Evolutionary conservation across 306 rosid genomes (phyloP).

Genomic region (Amphicarpaea edgeworthii): DNA sequence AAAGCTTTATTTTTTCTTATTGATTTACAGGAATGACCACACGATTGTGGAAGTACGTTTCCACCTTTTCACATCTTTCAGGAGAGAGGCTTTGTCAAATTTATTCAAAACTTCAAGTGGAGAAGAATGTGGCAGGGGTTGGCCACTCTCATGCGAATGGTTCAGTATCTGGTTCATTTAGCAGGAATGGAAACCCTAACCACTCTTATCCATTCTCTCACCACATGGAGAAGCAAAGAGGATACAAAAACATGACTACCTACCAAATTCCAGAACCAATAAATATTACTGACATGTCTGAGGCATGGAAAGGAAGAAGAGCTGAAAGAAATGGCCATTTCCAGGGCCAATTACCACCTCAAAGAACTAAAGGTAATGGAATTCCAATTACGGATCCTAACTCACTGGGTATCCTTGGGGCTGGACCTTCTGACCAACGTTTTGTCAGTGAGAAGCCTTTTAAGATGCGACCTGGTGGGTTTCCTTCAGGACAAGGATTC

Average conservation of each 20-base stretch:
- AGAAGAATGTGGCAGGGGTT: conserved; percentile 62
- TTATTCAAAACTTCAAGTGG: conserved; percentile 83
- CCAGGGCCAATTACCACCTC: conserved; percentile 68
- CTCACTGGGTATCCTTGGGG: conserved; percentile 92
- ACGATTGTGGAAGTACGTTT: conserved; percentile 96
- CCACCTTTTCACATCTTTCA: conserved; percentile 91
- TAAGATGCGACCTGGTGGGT: conserved; percentile 69
- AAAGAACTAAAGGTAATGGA: conserved; percentile 65
- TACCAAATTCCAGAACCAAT: conserved; percentile 64
- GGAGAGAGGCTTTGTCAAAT: conserved; percentile 96
- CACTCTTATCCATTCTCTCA: conserved; percentile 45
- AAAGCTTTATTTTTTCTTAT: not conserved
- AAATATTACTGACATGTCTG: conserved; percentile 69
- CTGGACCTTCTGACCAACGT: conserved; percentile 87
- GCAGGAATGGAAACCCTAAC: conserved; percentile 58
- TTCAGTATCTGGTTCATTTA: conserved; percentile 61
- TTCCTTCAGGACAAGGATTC: conserved; percentile 73
- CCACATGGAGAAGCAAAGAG: conserved; percentile 67
- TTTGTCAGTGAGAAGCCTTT: conserved; percentile 66
- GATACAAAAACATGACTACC: conserved; percentile 54
- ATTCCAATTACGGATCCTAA: conserved; percentile 69
- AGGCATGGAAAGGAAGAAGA: conserved; percentile 89
- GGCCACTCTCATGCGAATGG: conserved; percentile 81
- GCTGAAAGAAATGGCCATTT: conserved; percentile 67
- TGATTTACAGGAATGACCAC: conserved; percentile 82